phyloP scores from a whole-genome alignment of 208 protist species.

The Endotrypanum monterogeii region DNA sequence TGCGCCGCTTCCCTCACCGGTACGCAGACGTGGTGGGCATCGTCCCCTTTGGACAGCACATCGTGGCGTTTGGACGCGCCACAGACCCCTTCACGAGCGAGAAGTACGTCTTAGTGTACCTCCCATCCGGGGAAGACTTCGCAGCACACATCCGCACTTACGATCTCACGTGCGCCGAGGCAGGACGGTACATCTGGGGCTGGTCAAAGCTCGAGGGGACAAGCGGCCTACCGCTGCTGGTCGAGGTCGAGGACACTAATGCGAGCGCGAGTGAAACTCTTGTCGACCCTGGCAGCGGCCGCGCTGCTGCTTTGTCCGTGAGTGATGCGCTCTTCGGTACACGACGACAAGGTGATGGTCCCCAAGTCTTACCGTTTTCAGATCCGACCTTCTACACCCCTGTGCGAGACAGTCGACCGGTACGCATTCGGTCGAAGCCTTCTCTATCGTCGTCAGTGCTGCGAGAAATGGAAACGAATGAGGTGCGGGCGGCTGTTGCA shows the following conservation, averaged over 20 bases:
- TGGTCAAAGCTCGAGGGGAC: constrained; percentile 70
- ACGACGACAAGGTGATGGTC: background rate
- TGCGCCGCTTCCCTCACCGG: constrained; percentile 68
- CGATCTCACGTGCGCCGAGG: constrained; percentile 34
- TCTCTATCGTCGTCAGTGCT: constrained; percentile 35
- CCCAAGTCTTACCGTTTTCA: constrained; percentile 22
- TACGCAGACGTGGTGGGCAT: constrained; percentile 73
- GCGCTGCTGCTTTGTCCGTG: background rate
- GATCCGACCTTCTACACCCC: constrained; percentile 55
- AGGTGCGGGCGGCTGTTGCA: constrained; percentile 60
- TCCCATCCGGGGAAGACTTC: constrained; percentile 34
- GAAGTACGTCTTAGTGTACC: constrained; percentile 64
- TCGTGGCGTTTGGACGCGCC: constrained; percentile 59
- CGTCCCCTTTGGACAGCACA: constrained; percentile 48
- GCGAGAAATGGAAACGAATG: constrained; percentile 64
- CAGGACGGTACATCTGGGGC: constrained; percentile 66
- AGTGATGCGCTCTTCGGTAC: background rate
- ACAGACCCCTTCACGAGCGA: constrained; percentile 63
- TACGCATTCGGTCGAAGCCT: constrained; percentile 58
- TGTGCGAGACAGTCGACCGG: constrained; percentile 35
- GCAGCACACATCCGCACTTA: constrained; percentile 34
- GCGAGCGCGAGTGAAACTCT: background rate
- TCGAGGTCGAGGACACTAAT: constrained; percentile 20
- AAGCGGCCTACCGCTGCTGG: constrained; percentile 53
- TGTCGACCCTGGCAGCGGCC: background rate